Conservation (phyloP, 2,329 filamentous ascomycete species). For the Fusarium nodosum region DNA sequence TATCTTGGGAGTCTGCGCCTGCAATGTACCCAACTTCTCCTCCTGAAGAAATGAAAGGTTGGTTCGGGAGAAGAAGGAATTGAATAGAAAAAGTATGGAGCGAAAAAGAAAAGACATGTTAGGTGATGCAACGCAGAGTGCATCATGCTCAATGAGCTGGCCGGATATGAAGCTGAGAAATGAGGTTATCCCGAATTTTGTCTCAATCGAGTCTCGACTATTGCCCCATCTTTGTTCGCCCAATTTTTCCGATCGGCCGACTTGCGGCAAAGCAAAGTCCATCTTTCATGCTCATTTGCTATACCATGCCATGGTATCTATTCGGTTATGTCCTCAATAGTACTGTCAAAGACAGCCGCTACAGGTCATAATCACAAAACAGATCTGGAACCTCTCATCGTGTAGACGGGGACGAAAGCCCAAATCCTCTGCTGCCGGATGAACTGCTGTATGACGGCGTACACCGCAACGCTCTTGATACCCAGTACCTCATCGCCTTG, state of each 20-base stretch:
- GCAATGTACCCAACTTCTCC: slow-evolving; percentile 25
- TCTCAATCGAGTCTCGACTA: slow-evolving; percentile 26
- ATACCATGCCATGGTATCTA: slow-evolving; percentile 19
- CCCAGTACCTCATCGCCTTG: slow-evolving; percentile 38
- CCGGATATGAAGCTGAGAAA: slow-evolving; percentile 19
- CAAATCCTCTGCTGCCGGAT: slow-evolving; percentile 32
- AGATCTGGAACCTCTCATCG: slow-evolving; percentile 46
- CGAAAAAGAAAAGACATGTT: slow-evolving; percentile 32
- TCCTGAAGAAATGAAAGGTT: slow-evolving; percentile 27
- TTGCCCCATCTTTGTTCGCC: slow-evolving; percentile 22
- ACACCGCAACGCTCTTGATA: slow-evolving; percentile 40
- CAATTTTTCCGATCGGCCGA: slow-evolving; percentile 18
- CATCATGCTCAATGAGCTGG: slow-evolving; percentile 40
- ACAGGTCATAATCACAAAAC: slow-evolving; percentile 16
- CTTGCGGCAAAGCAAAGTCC: slow-evolving; percentile 24
- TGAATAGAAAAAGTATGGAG: slow-evolving; percentile 14
- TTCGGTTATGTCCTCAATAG: slow-evolving; percentile 41
- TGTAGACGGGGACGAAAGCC: slow-evolving; percentile 21
- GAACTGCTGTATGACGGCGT: slow-evolving; percentile 37
- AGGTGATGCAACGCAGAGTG: slow-evolving; percentile 28
- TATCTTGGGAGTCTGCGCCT: slow-evolving; percentile 30
- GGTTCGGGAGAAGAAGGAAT: slow-evolving; percentile 4
- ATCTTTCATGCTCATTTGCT: slow-evolving; percentile 16
- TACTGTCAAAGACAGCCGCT: slow-evolving; percentile 24
- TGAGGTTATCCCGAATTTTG: slow-evolving; percentile 38